These are phyloP conservation scores for Nakaseomyces sp. DNA, from an alignment of 1,139 yeast species.

Conservation along the genomic window DNA sequence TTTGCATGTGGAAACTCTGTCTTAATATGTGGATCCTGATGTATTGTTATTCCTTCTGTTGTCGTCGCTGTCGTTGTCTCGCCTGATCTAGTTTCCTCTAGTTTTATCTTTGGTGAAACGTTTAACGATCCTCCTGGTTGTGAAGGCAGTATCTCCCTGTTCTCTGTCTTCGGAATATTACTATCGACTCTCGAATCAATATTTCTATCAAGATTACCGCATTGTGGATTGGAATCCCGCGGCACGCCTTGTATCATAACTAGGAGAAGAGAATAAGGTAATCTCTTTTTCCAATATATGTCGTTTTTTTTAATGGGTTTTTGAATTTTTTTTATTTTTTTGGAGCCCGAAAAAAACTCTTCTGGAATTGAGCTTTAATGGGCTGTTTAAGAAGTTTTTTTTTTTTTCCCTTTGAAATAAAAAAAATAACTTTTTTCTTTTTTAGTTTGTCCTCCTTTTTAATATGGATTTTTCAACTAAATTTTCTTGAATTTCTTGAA, in stretches of 20 bases:
- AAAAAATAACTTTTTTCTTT: conserved; percentile 1
- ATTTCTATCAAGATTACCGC: background rate
- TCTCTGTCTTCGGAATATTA: background rate
- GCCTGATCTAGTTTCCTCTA: background rate
- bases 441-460: background rate
- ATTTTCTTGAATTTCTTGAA: no score
- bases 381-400: background rate
- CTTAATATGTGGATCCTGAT: background rate
- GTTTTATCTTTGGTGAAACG: background rate
- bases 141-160: background rate
- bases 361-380: no score
- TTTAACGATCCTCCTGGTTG: background rate
- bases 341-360: no score
- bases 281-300: background rate
- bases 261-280: background rate
- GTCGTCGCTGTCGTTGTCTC: no score
- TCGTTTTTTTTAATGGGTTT: no score
- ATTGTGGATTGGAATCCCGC: conserved; percentile 1
- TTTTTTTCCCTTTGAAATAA: background rate
- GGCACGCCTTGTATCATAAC: conserved; percentile 1
- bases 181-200: background rate
- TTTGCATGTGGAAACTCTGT: background rate
- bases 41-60: background rate
- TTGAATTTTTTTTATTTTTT: no score
- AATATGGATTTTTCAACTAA: background rate